These are phyloP conservation scores for Picochlorum sp. DNA, from an alignment of 139 green algal species.

Conservation along the genomic window DNA sequence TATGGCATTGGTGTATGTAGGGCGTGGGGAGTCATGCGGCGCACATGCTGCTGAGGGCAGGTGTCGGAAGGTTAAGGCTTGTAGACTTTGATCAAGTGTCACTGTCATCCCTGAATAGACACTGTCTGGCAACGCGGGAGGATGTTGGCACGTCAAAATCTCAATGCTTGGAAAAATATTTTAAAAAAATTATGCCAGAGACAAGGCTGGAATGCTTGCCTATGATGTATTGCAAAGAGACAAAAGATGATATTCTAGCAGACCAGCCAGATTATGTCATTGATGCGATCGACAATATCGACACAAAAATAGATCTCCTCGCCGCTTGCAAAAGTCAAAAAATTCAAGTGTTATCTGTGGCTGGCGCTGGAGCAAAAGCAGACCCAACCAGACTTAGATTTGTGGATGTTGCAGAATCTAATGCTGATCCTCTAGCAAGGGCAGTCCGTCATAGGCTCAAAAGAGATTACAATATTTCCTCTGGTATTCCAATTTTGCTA, in stretches of 20 bases:
- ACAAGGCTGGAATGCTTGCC: constrained; percentile 43
- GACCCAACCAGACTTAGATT: constrained; percentile 88
- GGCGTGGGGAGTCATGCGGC: constrained; percentile 92
- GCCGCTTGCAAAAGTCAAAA: constrained; percentile 62
- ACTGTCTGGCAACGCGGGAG: constrained; percentile 79
- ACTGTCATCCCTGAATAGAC: constrained; percentile 84
- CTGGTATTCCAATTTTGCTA: constrained; percentile 68
- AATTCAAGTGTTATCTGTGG: constrained; percentile 67
- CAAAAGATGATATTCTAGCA: constrained; percentile 63
- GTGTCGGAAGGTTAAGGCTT: constrained; percentile 78
- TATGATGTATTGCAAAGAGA: constrained; percentile 73
- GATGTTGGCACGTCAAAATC: constrained; percentile 92
- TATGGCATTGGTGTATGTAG: constrained; percentile 26
- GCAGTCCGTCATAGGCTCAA: constrained; percentile 65
- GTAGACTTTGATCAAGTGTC: constrained; percentile 95
- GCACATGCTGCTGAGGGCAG: constrained; percentile 82
- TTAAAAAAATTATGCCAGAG: constrained; percentile 83
- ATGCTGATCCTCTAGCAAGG: constrained; percentile 67
- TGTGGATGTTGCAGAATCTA: constrained; percentile 72
- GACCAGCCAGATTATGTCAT: constrained; percentile 81
- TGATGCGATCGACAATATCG: constrained; percentile 97
- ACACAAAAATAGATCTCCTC: constrained; percentile 92
- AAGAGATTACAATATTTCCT: constrained; percentile 47
- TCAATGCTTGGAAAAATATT: constrained; percentile 63
- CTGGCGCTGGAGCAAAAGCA: constrained; percentile 76